Conservation (phyloP, 306 rosid genomes). For the Cicer arietinum region DNA sequence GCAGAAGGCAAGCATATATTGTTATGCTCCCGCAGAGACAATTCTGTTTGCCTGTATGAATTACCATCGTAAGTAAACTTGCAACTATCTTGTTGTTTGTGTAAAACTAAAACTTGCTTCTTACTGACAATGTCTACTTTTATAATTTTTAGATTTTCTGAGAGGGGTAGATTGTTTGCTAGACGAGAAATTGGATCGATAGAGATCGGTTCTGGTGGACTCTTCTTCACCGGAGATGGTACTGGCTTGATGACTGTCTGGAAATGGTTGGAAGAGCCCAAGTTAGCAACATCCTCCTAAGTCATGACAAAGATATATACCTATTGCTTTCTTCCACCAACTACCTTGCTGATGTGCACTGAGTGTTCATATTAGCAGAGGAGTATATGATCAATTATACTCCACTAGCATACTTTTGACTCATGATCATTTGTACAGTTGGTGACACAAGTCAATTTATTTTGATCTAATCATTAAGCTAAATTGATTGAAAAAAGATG, state of each 20-base stretch:
- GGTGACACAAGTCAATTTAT: no score
- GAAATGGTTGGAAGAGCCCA: constrained; percentile 41
- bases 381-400: no score
- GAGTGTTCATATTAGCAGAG: neutral
- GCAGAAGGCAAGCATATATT: constrained; percentile 43
- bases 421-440: no score
- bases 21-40: constrained; percentile 49
- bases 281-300: neutral
- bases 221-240: constrained; percentile 54
- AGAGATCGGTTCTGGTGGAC: constrained; percentile 43
- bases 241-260: constrained; percentile 50
- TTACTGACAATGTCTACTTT: neutral
- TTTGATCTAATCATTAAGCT: no score
- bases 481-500: no score
- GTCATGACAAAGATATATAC: neutral
- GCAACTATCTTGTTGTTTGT: neutral
- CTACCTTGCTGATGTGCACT: neutral
- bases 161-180: constrained; percentile 53
- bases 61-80: constrained; percentile 54
- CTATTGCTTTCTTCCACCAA: neutral
- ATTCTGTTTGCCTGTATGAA: constrained; percentile 50
- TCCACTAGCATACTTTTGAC: no score
- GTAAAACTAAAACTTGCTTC: neutral
- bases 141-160: constrained; percentile 41
- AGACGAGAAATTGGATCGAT: constrained; percentile 40